Percentiles rank a stretch among this genome's conserved stretches.
Evolutionary conservation across 257 asterid species (phyloP).

Genomic region (Solanum dulcamara): DNA sequence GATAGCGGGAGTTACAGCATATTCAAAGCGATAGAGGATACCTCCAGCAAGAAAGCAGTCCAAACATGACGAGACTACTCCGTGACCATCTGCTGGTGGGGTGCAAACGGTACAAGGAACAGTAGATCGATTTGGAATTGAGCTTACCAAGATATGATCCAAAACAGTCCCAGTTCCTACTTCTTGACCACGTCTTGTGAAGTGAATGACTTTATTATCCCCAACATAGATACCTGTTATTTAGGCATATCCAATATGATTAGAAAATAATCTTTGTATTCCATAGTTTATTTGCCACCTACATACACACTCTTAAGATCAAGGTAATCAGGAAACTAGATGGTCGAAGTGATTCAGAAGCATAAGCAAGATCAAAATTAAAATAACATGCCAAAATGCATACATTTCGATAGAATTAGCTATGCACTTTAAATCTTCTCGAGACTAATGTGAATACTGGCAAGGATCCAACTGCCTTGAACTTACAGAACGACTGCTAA

Average conservation of each 20-base stretch:
- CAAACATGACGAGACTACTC: constrained; percentile 73
- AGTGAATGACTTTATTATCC: constrained; percentile 68
- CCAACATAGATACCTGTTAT: constrained; percentile 68
- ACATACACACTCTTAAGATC: background rate
- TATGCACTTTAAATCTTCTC: background rate
- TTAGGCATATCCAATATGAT: background rate
- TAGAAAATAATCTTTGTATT: background rate
- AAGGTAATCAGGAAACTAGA: background rate
- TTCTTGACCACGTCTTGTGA: constrained; percentile 95
- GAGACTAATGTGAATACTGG: background rate
- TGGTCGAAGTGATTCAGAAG: background rate
- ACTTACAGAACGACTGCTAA: background rate
- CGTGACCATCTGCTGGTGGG: constrained; percentile 49
- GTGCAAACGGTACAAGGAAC: constrained; percentile 61
- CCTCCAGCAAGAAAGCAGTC: constrained; percentile 95
- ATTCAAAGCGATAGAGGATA: constrained; percentile 69
- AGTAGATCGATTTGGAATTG: constrained; percentile 46
- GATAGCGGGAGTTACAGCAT: constrained; percentile 60
- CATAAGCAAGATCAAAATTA: background rate
- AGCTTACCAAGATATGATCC: constrained; percentile 65
- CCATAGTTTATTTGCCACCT: background rate
- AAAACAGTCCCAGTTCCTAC: constrained; percentile 77
- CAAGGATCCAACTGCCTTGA: background rate
- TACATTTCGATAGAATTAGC: background rate
- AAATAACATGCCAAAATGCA: background rate